Base-by-base conservation (phyloP, 352 stramenopile genomes). In the Phytopythium litorale region DNA sequence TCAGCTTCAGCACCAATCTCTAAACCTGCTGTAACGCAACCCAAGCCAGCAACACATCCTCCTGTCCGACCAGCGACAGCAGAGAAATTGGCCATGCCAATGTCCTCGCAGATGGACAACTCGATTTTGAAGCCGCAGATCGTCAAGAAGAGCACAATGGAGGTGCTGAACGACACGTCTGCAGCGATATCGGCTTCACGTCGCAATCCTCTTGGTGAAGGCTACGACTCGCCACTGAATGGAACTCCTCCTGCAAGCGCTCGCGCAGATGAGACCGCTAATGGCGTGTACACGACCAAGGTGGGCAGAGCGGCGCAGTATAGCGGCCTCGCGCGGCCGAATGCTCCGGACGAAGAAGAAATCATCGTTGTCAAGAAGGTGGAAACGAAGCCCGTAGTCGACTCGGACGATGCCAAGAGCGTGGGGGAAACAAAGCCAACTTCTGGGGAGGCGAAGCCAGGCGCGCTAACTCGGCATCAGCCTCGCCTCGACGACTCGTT, bases 261-360 rank as follows among this genome's bases (percentile, higher is more conserved):
- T 21, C 18, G 50, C 58, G 30, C 66, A 62, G 40, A 61, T 7
- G 57, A 46, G 16, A 54, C 66, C 1, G 46, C 48, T n/a, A 45
- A 52, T 21, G 66, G 66, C 5, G 67, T 72, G 16, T 77, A 72
- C 13, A 68, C 61, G 6, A 72, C 72, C 0, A 79, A 77, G 46
- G 68, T 76, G 45, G 72, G 73, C 5, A 82, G 70, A 32, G 78
- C 81, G 0, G 83, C 76, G 19, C 83, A 85, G 35, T 82, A 87
- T 35, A 89, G 79, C 32, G 72, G 79, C 2, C 75, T 75, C 1
- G 61, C 61, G 12, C 66, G 81, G 40, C 72, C 78, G 0, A 86
- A 90, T 33, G 70, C 83, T 0, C 78, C 79, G 0, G 84, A 93
- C 38, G 84, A 93, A 45, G 84, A 91, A 64, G 84, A 91, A 33